These are phyloP conservation scores for Salmacisia buchloeana DNA, from an alignment of 1,284 basidiomycete genomes.

Conservation along the genomic window DNA sequence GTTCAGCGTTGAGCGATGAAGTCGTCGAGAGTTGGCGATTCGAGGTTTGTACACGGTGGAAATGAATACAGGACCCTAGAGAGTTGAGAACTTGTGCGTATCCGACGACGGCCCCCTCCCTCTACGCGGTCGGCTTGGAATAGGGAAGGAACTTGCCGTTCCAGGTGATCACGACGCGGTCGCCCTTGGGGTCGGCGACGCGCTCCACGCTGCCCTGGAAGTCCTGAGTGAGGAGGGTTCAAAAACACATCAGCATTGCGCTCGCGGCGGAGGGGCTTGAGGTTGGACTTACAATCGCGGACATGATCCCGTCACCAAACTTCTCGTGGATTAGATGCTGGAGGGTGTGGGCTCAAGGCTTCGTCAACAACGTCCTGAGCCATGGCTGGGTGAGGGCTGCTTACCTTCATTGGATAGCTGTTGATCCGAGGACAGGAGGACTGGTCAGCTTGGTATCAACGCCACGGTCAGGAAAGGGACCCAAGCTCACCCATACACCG, in stretches of 20 bases:
- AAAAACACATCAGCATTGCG: not conserved
- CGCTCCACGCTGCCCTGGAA: constrained; percentile 42
- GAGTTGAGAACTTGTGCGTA: no score
- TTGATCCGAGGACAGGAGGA: not conserved
- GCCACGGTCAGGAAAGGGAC: not conserved
- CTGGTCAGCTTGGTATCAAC: not conserved
- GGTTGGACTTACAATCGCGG: constrained; percentile 22
- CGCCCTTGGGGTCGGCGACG: constrained; percentile 33
- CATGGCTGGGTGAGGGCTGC: not conserved
- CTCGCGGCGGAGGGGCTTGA: not conserved
- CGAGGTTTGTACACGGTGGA: no score
- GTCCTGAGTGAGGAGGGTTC: constrained; percentile 15
- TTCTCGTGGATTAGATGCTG: constrained; percentile 46
- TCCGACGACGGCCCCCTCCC: no score
- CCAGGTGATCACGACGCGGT: constrained; percentile 43
- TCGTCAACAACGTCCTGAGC: not conserved
- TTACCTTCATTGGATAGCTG: constrained; percentile 5
- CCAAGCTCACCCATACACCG: constrained; percentile 32
- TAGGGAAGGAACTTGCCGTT: constrained; percentile 32
- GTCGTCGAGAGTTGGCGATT: no score
- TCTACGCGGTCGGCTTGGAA: not conserved
- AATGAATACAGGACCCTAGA: no score
- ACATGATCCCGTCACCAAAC: constrained; percentile 42
- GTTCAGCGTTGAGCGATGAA: no score
- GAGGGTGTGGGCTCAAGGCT: constrained; percentile 20